Percentiles rank a stretch among this genome's conserved stretches.
These are phyloP conservation scores for Trichoderma gracile DNA, from an alignment of 2,329 filamentous ascomycete species.

Conservation along the genomic window DNA sequence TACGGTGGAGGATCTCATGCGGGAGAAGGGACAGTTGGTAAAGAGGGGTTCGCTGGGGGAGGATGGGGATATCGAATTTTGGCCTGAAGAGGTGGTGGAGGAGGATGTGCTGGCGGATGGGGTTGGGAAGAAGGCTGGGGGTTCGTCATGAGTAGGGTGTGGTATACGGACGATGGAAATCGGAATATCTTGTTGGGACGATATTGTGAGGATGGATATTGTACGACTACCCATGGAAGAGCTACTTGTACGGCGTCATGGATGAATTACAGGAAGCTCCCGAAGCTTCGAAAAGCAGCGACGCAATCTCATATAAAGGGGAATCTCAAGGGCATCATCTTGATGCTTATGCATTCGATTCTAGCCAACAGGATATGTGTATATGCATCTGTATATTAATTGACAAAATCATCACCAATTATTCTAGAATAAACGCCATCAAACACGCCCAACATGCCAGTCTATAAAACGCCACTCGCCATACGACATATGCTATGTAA, in stretches of 20 bases:
- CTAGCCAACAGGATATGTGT: slow-evolving; percentile 18
- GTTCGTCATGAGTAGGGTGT: not conserved
- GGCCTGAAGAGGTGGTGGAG: slow-evolving; percentile 64
- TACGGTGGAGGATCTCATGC: slow-evolving; percentile 76
- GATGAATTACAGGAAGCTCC: not conserved
- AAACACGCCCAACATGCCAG: slow-evolving; percentile 11
- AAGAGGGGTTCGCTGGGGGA: slow-evolving; percentile 70
- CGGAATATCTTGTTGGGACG: not conserved
- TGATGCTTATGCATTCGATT: not conserved
- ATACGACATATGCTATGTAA: not conserved
- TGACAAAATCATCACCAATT: not conserved
- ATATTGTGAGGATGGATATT: not conserved
- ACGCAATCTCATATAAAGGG: not conserved
- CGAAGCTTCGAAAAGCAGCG: not conserved
- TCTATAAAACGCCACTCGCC: slow-evolving; percentile 28
- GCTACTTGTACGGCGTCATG: slow-evolving; percentile 20
- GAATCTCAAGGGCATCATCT: not conserved
- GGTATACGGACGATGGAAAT: not conserved
- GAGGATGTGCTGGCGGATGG: slow-evolving; percentile 29
- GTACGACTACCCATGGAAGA: slow-evolving; percentile 14
- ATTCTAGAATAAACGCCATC: slow-evolving; percentile 10
- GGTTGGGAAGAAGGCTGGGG: slow-evolving; percentile 11
- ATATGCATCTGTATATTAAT: not conserved
- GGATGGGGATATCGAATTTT: slow-evolving; percentile 90
- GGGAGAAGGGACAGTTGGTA: slow-evolving; percentile 71